Percentiles rank a stretch among this genome's conserved stretches.
Conservation (phyloP, 2,329 filamentous ascomycete genomes). For the Cytospora paraplurivora region DNA sequence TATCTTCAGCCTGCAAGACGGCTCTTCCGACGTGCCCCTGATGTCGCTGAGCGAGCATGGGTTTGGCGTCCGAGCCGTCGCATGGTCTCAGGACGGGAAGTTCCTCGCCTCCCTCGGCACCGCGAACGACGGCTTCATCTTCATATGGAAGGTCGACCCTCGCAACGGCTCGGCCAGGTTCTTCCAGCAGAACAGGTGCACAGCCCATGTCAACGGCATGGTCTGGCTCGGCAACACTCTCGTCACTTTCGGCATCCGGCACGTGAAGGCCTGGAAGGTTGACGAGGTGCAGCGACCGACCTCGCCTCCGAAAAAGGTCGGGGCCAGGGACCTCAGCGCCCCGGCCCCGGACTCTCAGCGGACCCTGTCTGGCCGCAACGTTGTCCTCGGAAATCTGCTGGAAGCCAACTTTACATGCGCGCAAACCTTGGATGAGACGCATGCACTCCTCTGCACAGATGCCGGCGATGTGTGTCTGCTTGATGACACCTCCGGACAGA, state of each 20-base stretch:
- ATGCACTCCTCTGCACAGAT: conserved; percentile 83
- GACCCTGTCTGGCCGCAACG: conserved; percentile 83
- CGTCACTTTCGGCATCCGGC: conserved; percentile 84
- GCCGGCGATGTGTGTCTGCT: conserved; percentile 86
- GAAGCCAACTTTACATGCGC: conserved; percentile 85
- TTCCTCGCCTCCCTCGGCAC: conserved; percentile 87
- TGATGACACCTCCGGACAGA: conserved; percentile 72
- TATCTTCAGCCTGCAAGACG: conserved; percentile 83
- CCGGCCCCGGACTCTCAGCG: conserved; percentile 49
- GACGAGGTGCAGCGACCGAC: conserved; percentile 61
- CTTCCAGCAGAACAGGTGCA: conserved; percentile 88
- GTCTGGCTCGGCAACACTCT: conserved; percentile 85
- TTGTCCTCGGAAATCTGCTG: conserved; percentile 76
- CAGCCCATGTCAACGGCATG: conserved; percentile 81
- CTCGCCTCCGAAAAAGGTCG: conserved; percentile 66
- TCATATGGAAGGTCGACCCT: conserved; percentile 85
- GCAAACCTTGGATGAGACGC: conserved; percentile 68
- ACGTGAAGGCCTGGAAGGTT: conserved; percentile 63
- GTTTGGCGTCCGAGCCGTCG: conserved; percentile 83
- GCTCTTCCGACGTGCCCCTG: conserved; percentile 76
- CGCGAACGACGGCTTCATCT: conserved; percentile 90
- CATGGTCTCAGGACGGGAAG: conserved; percentile 84
- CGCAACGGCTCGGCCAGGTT: conserved; percentile 78
- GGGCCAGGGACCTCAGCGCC: conserved; percentile 44
- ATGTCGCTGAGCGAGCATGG: conserved; percentile 87